Conservation (phyloP, 2,329 filamentous ascomycete species). For the Talaromyces verruculosus region DNA sequence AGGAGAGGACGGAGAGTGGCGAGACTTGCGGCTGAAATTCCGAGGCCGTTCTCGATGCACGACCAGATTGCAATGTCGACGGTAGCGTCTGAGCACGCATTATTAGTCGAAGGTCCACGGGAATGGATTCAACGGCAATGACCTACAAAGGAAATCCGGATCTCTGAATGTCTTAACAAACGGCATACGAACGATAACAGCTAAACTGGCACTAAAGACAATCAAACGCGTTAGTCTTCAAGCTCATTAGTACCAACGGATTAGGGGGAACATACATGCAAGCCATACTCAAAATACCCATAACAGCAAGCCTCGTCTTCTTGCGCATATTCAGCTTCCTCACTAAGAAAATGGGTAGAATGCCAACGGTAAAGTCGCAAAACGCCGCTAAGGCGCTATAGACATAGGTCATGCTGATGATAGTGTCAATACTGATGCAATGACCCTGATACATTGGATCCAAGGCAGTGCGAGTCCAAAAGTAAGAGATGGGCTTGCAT, state of each 20-base stretch:
- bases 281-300: constrained; percentile 57
- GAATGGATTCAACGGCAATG: not conserved
- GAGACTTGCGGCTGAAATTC: constrained; percentile 50
- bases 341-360: constrained; percentile 57
- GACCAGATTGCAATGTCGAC: constrained; percentile 45
- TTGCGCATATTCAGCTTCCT: constrained; percentile 56
- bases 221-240: constrained; percentile 23
- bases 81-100: constrained; percentile 21
- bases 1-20: constrained; percentile 51
- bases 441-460: constrained; percentile 32
- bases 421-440: constrained; percentile 47
- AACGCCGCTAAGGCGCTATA: constrained; percentile 51
- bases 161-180: constrained; percentile 37
- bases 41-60: constrained; percentile 40
- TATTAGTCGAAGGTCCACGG: not conserved
- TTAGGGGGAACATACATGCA: constrained; percentile 44
- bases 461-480: constrained; percentile 46
- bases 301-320: constrained; percentile 54
- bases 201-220: constrained; percentile 35
- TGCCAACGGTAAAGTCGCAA: constrained; percentile 55
- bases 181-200: constrained; percentile 40
- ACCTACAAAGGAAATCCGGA: constrained; percentile 37
- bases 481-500: constrained; percentile 53
- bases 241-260: not conserved
- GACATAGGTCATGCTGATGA: constrained; percentile 46